phyloP scores from a whole-genome alignment of 2,329 filamentous ascomycete genomes.

The Penicillium sp. region DNA sequence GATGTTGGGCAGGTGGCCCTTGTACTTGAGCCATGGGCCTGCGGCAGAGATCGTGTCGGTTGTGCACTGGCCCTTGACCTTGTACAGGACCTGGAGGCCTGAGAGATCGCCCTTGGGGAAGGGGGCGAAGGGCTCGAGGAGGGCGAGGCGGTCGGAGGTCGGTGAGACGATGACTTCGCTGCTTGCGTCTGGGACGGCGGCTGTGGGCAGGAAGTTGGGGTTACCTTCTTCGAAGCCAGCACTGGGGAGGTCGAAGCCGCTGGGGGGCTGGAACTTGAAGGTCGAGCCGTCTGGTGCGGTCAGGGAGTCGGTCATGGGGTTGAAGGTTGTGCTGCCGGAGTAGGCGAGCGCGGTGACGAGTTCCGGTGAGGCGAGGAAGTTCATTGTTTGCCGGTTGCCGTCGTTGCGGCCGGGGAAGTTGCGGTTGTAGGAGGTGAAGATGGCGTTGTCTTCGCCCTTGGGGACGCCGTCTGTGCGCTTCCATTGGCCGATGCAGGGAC shows the following conservation, averaged over 20 bases:
- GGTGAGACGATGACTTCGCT: conserved; percentile 77
- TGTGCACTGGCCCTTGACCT: conserved; percentile 96
- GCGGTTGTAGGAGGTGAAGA: conserved; percentile 95
- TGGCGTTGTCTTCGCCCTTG: conserved; percentile 89
- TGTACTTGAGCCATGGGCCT: conserved; percentile 98
- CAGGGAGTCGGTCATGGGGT: conserved; percentile 85
- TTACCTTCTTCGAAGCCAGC: conserved; percentile 81
- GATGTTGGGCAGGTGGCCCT: conserved; percentile 97
- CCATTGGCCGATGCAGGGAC: conserved; percentile 85
- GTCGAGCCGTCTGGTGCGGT: conserved; percentile 73
- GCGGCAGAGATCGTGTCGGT: conserved; percentile 98
- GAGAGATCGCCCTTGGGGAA: conserved; percentile 77
- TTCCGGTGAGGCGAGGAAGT: conserved; percentile 95
- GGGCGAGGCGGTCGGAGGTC: conserved; percentile 82
- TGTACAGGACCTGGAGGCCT: conserved; percentile 84
- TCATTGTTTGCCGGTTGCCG: conserved; percentile 95
- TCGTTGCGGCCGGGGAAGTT: conserved; percentile 98
- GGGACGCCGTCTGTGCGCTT: conserved; percentile 79
- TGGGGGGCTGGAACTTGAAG: conserved; percentile 81
- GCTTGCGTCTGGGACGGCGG: conserved; percentile 68
- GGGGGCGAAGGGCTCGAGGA: conserved; percentile 83
- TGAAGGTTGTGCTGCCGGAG: conserved; percentile 89
- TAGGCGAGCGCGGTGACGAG: conserved; percentile 96
- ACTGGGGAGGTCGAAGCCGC: conserved; percentile 60
- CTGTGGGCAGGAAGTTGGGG: conserved; percentile 69